Conservation (phyloP, 495 filamentous ascomycete genomes). For the Penicillium canescens region DNA sequence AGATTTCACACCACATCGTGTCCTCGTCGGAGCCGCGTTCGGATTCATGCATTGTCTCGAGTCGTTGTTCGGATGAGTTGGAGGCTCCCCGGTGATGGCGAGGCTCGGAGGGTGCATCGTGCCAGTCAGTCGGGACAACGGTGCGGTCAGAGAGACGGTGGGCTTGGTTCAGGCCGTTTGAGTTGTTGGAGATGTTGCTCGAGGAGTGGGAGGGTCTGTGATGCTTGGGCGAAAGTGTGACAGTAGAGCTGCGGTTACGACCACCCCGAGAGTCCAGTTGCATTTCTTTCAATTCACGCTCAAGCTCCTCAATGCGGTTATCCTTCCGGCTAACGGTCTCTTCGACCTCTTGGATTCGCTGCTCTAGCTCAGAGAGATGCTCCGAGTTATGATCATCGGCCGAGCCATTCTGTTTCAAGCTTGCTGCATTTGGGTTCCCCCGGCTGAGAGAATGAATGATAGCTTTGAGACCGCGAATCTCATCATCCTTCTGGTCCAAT, state of each 20-base stretch:
- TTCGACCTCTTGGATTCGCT: constrained; percentile 75
- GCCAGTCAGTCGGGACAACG: constrained; percentile 46
- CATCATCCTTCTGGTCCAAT: constrained; percentile 91
- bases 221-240: constrained; percentile 39
- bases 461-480: constrained; percentile 93
- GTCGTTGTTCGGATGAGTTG: constrained; percentile 33
- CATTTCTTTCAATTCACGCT: constrained; percentile 77
- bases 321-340: constrained; percentile 68
- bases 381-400: constrained; percentile 31
- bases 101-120: constrained; percentile 34
- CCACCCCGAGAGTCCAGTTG: constrained; percentile 25
- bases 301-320: constrained; percentile 82
- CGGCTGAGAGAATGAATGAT: constrained; percentile 94
- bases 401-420: constrained; percentile 28
- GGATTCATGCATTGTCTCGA: constrained; percentile 67
- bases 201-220: constrained; percentile 41
- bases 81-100: constrained; percentile 35
- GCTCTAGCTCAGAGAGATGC: constrained; percentile 57
- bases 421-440: constrained; percentile 51
- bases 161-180: constrained; percentile 29
- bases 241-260: constrained; percentile 43
- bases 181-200: constrained; percentile 26
- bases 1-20: constrained; percentile 92
- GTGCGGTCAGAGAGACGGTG: constrained; percentile 50
- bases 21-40: constrained; percentile 74